Evolutionary conservation across 331 rosid species (phyloP), one percentile per base, ranked within the genome.

Genomic region (Pyracantha coccinea): DNA sequence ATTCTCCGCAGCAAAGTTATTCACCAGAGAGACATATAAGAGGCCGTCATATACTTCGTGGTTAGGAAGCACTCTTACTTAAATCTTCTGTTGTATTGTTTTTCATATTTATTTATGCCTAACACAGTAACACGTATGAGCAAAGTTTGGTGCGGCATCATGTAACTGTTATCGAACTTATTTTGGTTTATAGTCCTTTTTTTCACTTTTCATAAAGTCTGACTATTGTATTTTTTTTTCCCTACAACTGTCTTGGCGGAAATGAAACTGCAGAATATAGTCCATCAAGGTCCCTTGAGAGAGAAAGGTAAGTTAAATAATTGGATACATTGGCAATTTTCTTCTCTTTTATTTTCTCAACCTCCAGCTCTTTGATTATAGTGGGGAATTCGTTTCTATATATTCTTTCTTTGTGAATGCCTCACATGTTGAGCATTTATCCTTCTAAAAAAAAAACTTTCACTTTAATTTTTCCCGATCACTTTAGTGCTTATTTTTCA

Each of bases 21-120:
- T 83, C 97, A 55, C 91, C 97, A 3, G 80, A 77, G 57, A 88
- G 89, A 85, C 88, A 92, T 79, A 84, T 84, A 77, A 86, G 96
- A 80, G 88, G 83, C 55, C 88, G 80, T 72, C 87, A 82, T 55
- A 64, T 66, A 45, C 61, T 77, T 82, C 92, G 35, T 44, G 97
- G 97, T 95, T 58, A 81, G 86, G 53, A 73, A 73, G 62, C 80
- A 19, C 65, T 69, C 79, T 81, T 71, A 28, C 66, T 19, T 58
- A 72, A 74, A 23, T 59, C 11, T 29, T 50, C n/a, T 57, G 27
- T 50, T 64, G 32, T 33, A 29, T 47, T 44, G 38, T 62, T 38
- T 21, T 33, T 28, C 23, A 11, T 53, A 14, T 38, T 17, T 70
- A 53, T 24, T 55, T 65, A 29, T 45, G 9, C 38, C 17, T 68